Evolutionary conservation across 768 basidiomycete species (phyloP), one percentile per base, ranked within the genome.

Genomic region (Trametes villosa): DNA sequence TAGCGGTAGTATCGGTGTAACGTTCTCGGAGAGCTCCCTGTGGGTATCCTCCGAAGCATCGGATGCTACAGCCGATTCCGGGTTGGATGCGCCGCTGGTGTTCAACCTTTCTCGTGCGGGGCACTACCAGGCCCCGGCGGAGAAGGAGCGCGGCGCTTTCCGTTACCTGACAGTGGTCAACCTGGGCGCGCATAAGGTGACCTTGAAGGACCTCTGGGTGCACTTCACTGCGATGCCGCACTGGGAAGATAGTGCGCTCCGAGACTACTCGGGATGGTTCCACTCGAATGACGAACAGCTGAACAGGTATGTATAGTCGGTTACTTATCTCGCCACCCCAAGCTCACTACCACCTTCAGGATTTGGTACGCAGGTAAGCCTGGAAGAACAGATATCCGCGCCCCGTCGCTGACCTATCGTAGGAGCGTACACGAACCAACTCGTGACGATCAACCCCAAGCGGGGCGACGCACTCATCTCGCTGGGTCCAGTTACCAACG

Each of bases 191-290:
- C 24, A 13, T 3, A 47, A 31, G 15, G 41, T 63, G 7, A 22
- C 38, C 27, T n/a, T 63, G 26, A 47, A 53, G 6, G 62, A 63
- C 29, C 47, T 63, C n/a, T 63, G 57, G 62, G 57, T 63, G 3
- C 57, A 63, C 29, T 63, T 63, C 41, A 63, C 62, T 2, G 52
- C 62, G 18, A 63, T 63, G 62, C 62, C 62, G 1, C 62, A 63
- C 11, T 63, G 62, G 62, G 15, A 47, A n/a, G 62, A 50, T 18
- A 31, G 55, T n/a, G 34, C 52, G 1, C 41, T 63, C 12, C 52
- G 44, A 8, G 41, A 63, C 40, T 63, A 63, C 41, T 50, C 57
- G 0, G 62, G 62, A 9, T 63, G 62, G 62, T 63, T 63, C 53
- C 62, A 63, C 27, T 63, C 57, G 3, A 59, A 55, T 36, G 62